Base-by-base conservation (phyloP, 2,329 filamentous ascomycete genomes). In the Cryoendolithus antarcticus region DNA sequence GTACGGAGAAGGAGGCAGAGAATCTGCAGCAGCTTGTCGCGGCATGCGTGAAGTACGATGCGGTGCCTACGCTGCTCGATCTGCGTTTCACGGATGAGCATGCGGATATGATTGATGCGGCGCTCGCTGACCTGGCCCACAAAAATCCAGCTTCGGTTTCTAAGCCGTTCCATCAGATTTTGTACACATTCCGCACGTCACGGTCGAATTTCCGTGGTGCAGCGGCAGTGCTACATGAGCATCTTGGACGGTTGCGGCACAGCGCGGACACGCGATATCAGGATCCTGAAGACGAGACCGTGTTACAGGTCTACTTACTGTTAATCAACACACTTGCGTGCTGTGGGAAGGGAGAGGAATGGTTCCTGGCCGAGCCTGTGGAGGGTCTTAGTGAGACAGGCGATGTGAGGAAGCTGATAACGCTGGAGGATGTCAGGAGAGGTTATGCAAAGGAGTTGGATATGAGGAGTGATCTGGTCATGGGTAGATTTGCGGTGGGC, bases 271-370 rank as follows among this genome's bases (percentile, higher is more conserved):
- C 38, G 4, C 37, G 35, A 2, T 34, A 50, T 32, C 51, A 47
- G 30, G 53, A 58, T 42, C 63, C 66, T 1, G 65, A 70, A 34
- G 72, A 73, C 44, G 70, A 72, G 42, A 69, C 68, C 30, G 55
- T 77, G 27, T 77, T 80, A 34, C 75, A 82, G 49, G 81, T 85
- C 53, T 91, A 93, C 52, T 66, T 96, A n/a, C 72, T 86, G 44
- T 73, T 98, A 33, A 93, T 98, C 65, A 98, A 98, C 58, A 80
- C 86, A 1, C 69, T 98, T 44, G 85, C 82, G 48, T 94, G 86
- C 47, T 86, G 95, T 31, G 77, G 83, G 35, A 69, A 78, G 42
- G 76, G 84, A 45, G 82, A 94, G 53, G 81, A 80, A 1, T 98
- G 93, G 74, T 75, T 93, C n/a, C 62, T 77, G 12, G 70, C 72